Evolutionary conservation across 2,329 filamentous ascomycete genomes (phyloP).

Genomic region (Hansfordia pulvinata): DNA sequence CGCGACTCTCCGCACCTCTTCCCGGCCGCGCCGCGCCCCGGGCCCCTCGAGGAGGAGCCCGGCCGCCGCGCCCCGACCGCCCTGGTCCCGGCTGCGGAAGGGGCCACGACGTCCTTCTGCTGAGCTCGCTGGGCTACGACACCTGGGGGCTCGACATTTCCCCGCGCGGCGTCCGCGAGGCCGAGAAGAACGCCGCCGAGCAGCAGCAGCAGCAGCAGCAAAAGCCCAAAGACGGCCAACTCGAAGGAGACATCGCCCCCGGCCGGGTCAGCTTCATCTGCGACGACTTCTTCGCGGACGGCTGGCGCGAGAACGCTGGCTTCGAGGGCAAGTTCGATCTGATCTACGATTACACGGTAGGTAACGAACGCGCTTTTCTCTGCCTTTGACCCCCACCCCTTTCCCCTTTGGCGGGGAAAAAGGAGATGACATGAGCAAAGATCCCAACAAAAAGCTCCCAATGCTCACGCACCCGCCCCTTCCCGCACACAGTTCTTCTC

Average conservation of each 20-base stretch:
- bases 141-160: slow-evolving; percentile 62
- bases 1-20: slow-evolving; percentile 29
- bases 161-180: slow-evolving; percentile 27
- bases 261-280: slow-evolving; percentile 42
- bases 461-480: too few species aligned
- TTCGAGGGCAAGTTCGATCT: slow-evolving; percentile 43
- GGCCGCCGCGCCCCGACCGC: slow-evolving; percentile 30
- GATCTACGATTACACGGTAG: slow-evolving; percentile 50
- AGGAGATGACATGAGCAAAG: too few species aligned
- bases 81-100: slow-evolving; percentile 68
- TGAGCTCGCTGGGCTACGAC: slow-evolving; percentile 65
- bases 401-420: not conserved
- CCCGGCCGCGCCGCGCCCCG: too few species aligned
- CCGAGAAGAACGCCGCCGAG: slow-evolving; percentile 25
- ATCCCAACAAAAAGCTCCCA: too few species aligned
- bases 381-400: slow-evolving; percentile 1
- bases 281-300: slow-evolving; percentile 55
- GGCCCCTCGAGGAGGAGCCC: not conserved
- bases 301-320: slow-evolving; percentile 31
- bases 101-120: slow-evolving; percentile 68
- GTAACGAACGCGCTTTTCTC: slow-evolving; percentile 7
- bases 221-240: slow-evolving; percentile 21
- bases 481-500: slow-evolving; percentile 43
- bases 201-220: slow-evolving; percentile 25
- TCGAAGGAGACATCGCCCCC: too few species aligned